A percentile compares a stretch with the other conserved stretches of the same genome.
These are phyloP conservation scores for Datisca glomerata DNA, from an alignment of 306 rosid genomes.

Conservation along the genomic window DNA sequence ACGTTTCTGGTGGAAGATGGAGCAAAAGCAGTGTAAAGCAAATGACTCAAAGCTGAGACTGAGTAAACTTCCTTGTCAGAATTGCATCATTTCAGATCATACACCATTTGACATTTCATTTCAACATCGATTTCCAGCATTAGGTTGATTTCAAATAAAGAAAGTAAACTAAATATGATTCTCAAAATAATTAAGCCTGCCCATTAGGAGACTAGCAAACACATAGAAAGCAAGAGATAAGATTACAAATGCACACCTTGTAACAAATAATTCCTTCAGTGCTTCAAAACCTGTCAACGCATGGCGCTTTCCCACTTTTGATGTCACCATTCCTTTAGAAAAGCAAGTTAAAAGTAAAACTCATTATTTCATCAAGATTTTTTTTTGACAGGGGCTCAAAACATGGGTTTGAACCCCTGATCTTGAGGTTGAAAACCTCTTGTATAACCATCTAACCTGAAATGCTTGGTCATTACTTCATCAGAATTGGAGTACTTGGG, in stretches of 20 bases:
- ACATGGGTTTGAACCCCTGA: too few relatives aligned
- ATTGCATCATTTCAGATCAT: neutral
- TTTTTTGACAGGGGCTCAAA: too few relatives aligned
- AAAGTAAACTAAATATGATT: too few relatives aligned
- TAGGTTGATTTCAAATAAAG: neutral
- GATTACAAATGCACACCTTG: conserved; percentile 40
- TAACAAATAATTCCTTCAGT: conserved; percentile 63
- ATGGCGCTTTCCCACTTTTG: conserved; percentile 95
- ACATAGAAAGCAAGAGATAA: too few relatives aligned
- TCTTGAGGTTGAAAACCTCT: too few relatives aligned
- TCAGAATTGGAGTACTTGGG: too few relatives aligned
- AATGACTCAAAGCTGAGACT: neutral
- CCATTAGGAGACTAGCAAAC: too few relatives aligned
- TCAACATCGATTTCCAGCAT: neutral
- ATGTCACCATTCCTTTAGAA: conserved; percentile 83
- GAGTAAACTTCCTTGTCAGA: neutral
- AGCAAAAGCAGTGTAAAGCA: too few relatives aligned
- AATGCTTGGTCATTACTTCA: too few relatives aligned
- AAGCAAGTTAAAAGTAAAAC: conserved; percentile 6
- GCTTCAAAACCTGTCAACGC: conserved; percentile 91
- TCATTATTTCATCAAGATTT: conserved; percentile 1
- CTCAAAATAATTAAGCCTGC: too few relatives aligned
- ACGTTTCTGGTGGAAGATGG: too few relatives aligned
- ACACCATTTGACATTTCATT: neutral
- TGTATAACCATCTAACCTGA: too few relatives aligned